Base-by-base conservation (phyloP, 176 grass and related monocot species). In the Zoysia japonica region DNA sequence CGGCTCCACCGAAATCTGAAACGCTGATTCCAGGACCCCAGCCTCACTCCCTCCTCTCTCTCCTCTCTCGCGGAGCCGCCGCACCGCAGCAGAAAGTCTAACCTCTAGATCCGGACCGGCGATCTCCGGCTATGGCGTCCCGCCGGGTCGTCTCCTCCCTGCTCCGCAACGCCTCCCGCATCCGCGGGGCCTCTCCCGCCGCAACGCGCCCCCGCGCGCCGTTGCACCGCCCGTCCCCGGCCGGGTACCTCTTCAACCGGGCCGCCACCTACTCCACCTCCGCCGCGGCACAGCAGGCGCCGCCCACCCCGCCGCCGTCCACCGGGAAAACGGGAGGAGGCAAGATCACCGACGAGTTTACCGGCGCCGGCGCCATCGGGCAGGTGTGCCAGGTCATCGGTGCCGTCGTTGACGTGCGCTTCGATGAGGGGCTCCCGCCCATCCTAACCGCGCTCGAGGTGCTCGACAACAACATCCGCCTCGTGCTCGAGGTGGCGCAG, bases 341-440 rank as follows among this genome's bases (percentile, higher is more conserved):
- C 6, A 94, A 98, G 84, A 98, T 97, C 83, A 98, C 95, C 40
- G 95, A 98, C 40, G 92, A 98, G 66, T 98, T 98, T 86, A 98
- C 95, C 3, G 95, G 95, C 47, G 95, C 91, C 8, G 95, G 95
- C 50, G 47, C 95, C 35, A 68, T 97, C 66, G 94, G 94, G 7
- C 80, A 94, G 85, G 94, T 97, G 3, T 97, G 91, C 86, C 94
- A 97, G 85, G 94, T 97, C 68, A 97, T 97, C 74, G 94, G 94
- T 3, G 94, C 94, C 80, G 94, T 97, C 82, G 95, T 98, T 5
- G 95, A 98, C 70, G 95, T 98, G 46, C 86, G 92, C 40, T 98
- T 94, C 48, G 80, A 94, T 15, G 92, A 94, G 68, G 95, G 95
- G 17, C 78, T 98, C 38, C 95, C 95, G 19, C 95, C 95, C 83